Percentiles rank a stretch among this genome's conserved stretches.
Conservation (phyloP, 2,329 filamentous ascomycete species). For the Botryotinia convoluta region DNA sequence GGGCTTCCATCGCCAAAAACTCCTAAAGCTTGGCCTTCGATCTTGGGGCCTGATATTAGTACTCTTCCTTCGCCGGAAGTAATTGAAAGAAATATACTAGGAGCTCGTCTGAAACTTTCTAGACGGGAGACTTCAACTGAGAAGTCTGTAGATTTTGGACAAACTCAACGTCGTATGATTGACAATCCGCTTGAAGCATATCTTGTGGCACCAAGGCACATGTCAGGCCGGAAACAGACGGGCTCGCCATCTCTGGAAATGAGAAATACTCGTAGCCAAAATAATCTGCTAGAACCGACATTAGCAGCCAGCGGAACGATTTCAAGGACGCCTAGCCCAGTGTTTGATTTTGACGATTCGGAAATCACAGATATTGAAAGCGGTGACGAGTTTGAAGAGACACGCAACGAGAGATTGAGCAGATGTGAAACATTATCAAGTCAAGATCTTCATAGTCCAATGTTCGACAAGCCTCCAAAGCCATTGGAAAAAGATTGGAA, state of each 20-base stretch:
- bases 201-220: slow-evolving; percentile 1
- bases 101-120: not conserved
- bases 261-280: not conserved
- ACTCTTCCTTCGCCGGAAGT: slow-evolving; percentile 12
- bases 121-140: not conserved
- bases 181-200: not conserved
- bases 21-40: slow-evolving; percentile 16
- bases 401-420: slow-evolving; percentile 4
- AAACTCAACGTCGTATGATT: not conserved
- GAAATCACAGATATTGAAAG: slow-evolving; percentile 12
- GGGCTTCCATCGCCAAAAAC: slow-evolving; percentile 15
- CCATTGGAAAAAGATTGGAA: slow-evolving; percentile 10
- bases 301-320: not conserved
- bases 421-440: slow-evolving; percentile 10
- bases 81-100: not conserved
- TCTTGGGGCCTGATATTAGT: slow-evolving; percentile 10
- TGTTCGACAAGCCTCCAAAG: not conserved
- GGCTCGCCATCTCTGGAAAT: not conserved
- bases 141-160: too few species aligned
- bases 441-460: slow-evolving; percentile 7
- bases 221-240: not conserved
- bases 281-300: not conserved
- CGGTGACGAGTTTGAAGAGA: not conserved
- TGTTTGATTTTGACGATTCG: slow-evolving; percentile 12
- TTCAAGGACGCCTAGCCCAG: slow-evolving; percentile 16